These are phyloP conservation scores for Haplosporangium gracile DNA, from an alignment of 192 early-diverging fungal genomes.

Conservation along the genomic window DNA sequence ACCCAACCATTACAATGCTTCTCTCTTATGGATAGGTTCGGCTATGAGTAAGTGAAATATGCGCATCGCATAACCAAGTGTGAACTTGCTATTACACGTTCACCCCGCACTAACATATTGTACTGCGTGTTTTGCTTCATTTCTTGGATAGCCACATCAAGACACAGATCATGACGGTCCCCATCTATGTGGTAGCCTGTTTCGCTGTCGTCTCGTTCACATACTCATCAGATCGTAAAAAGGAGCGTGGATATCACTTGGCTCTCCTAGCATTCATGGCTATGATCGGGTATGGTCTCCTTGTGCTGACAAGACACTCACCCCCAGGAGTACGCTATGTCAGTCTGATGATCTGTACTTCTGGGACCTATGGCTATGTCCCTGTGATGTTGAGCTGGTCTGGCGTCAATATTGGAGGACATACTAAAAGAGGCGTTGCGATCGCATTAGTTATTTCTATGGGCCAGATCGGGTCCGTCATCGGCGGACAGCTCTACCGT, in stretches of 20 bases:
- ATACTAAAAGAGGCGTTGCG: constrained; percentile 77
- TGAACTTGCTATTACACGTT: not conserved
- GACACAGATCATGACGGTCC: constrained; percentile 58
- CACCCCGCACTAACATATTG: not conserved
- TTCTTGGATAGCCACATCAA: constrained; percentile 9
- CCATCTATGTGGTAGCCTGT: constrained; percentile 59
- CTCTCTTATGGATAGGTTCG: not conserved
- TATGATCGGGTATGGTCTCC: constrained; percentile 58
- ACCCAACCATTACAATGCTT: not conserved
- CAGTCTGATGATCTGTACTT: constrained; percentile 44
- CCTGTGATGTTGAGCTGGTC: constrained; percentile 70
- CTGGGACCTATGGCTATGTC: constrained; percentile 61
- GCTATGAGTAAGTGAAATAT: not conserved
- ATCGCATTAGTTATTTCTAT: constrained; percentile 71
- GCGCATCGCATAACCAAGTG: not conserved
- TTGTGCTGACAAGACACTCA: constrained; percentile 37
- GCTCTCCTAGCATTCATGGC: constrained; percentile 35
- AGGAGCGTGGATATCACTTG: constrained; percentile 60
- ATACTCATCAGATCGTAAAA: constrained; percentile 16
- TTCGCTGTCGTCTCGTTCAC: constrained; percentile 16
- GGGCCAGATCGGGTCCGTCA: constrained; percentile 75
- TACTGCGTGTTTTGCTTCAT: not conserved
- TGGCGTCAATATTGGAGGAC: constrained; percentile 74
- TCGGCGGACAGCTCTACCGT: constrained; percentile 79
- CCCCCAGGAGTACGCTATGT: constrained; percentile 49